phyloP scores from a whole-genome alignment of 305 asterid species.

The Galium porrigens region DNA sequence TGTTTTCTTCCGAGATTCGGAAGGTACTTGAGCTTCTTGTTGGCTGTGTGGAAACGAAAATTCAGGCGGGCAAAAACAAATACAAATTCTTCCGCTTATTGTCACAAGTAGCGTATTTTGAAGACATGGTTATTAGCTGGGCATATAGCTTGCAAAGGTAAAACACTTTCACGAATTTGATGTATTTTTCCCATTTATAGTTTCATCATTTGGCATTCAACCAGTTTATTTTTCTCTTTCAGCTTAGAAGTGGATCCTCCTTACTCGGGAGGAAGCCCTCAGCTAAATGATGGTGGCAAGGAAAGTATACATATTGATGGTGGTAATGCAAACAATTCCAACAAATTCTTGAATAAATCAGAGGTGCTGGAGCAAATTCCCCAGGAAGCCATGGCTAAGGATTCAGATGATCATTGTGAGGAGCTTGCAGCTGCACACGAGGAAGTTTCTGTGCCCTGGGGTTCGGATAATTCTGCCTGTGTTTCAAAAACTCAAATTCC shows the following conservation, averaged over 20 bases:
- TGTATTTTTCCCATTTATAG: constrained; percentile 1
- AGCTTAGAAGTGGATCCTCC: constrained; percentile 61
- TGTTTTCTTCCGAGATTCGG: constrained; percentile 51
- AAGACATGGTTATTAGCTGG: constrained; percentile 76
- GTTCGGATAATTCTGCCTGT: constrained; percentile 18
- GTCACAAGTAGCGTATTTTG: constrained; percentile 89
- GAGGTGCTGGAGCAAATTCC: constrained; percentile 22
- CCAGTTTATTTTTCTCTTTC: constrained; percentile 21
- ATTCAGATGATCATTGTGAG: constrained; percentile 8
- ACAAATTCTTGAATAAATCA: constrained; percentile 20
- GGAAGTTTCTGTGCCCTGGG: constrained; percentile 21
- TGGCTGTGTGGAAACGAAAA: constrained; percentile 39
- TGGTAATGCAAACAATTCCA: constrained; percentile 17
- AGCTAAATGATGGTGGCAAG: constrained; percentile 16
- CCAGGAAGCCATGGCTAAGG: constrained; percentile 22
- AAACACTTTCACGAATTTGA: constrained; percentile 11
- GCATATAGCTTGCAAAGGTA: constrained; percentile 69
- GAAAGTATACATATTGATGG: constrained; percentile 21
- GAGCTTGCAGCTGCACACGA: constrained; percentile 21
- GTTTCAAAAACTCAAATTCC: constrained; percentile 10
- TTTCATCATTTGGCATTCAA: constrained; percentile 11
- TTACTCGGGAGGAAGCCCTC: constrained; percentile 27
- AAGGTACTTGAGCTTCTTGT: constrained; percentile 69
- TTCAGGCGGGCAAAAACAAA: constrained; percentile 73
- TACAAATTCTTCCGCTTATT: constrained; percentile 47